Base-by-base conservation (phyloP, 768 basidiomycete species). In the Lactarius sp. region DNA sequence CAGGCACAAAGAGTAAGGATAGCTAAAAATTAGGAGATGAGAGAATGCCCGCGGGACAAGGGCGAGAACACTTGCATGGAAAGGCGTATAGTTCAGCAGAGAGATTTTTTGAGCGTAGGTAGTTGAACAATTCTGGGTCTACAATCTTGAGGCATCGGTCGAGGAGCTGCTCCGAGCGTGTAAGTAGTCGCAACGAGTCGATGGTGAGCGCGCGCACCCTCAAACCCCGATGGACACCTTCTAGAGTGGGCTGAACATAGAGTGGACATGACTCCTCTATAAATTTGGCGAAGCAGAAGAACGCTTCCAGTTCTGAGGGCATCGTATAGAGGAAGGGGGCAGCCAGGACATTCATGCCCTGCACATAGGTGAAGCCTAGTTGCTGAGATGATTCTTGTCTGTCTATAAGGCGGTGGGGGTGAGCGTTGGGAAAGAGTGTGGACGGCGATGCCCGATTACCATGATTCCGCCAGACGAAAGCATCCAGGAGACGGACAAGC, bases 271-370 rank as follows among this genome's bases (percentile, higher is more conserved):
- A 87, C 61, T 88, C 86, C 76, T 98, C 96, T 69, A 98, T 97
- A 73, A 99, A 99, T 70, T 88, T 91, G 33, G 92, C 84, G 71
- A 99, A 98, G 75, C 93, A 97, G 66, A 88, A 94, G 75, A 98
- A 99, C 1, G 97, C 97, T 74, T 99, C 97, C n/a, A 98, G 76
- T 74, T 99, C 94, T 10, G 94, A 94, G 6, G 97, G 95, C 85
- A 98, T 91, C 12, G 91, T 93, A 72, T 97, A 99, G 34, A 99
- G 81, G 75, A 98, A 99, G 0, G 97, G 97, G 2, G 97, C 97
- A 22, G 95, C 94, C 41, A 99, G 85, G 53, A 98, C 97, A 73
- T 99, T 99, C 94, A 97, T 98, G 36, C 97, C 97, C 76, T 99
- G 96, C 9, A 99, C 95, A 70, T 98, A 99, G 36, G 92, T 94